Evolutionary conservation across 2,329 filamentous ascomycete genomes (phyloP), one percentile per base, ranked within the genome.

Genomic region (Zalaria sp.): DNA sequence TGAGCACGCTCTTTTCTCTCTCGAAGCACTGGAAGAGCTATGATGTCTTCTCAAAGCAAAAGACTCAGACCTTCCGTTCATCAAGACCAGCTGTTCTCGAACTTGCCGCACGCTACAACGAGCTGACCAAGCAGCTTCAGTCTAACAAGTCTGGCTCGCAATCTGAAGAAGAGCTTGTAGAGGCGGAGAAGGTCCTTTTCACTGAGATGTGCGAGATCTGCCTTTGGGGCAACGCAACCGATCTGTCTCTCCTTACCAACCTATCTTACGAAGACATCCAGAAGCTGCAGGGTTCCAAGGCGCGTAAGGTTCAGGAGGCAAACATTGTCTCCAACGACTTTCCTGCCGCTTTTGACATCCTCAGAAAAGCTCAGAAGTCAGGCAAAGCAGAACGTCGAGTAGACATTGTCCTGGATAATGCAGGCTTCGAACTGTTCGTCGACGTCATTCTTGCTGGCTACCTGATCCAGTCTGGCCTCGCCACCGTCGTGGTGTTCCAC

Each of bases 181-280:
- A 81, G 43, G 79, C 83, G 0, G 83, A 93, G 57, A 76, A 77
- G 56, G 63, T 88, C 0, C 67, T 95, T 26, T 96, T 96, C 64
- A 72, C 72, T 25, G 89, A 96, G 58, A 93, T 96, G 82, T 88
- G 81, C 62, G 86, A 95, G 68, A 91, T 95, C 52, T 95, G 88
- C 58, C 74, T 96, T 2, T 96, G 89, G 89, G 89, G 89, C 7
- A 96, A 96, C 59, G 91, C 89, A 2, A 96, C 89, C 0, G 91
- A 96, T 59, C 70, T 96, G 9, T 93, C 86, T 0, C 79, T 96
- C 18, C 71, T 96, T 42, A 94, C 88, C 0, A 87, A 81, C 52
- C 72, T 95, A 43, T 85, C 83, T 2, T 94, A 94, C 60, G 88
- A 95, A 53, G 91, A 96, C 56, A 93, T 98, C 49, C 89, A 96